Conservation (phyloP, 148 eudicot genomes). For the Arctostaphylos glauca region DNA sequence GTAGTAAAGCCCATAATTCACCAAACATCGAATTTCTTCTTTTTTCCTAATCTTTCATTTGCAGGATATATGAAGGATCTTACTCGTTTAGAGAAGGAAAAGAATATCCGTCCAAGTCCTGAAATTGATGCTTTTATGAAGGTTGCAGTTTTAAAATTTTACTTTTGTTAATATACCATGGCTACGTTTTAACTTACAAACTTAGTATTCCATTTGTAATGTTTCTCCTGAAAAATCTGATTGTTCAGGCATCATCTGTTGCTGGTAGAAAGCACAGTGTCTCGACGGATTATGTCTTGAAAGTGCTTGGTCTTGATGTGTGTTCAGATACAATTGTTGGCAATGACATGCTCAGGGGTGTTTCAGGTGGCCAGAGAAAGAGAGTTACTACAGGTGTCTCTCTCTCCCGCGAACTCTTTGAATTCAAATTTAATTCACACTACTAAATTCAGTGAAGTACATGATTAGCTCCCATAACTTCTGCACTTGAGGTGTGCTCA, state of each 20-base stretch:
- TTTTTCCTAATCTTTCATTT: constrained; percentile 12
- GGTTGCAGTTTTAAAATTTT: constrained; percentile 36
- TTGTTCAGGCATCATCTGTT: constrained; percentile 65
- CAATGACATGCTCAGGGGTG: constrained; percentile 77
- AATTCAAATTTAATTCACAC: neutral
- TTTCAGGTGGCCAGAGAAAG: constrained; percentile 94
- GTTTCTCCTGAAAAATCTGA: constrained; percentile 3
- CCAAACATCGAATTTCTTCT: neutral
- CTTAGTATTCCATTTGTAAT: neutral
- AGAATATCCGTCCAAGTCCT: constrained; percentile 65
- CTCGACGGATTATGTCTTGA: constrained; percentile 70
- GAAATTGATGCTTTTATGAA: constrained; percentile 95
- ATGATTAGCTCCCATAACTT: neutral
- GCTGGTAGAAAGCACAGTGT: constrained; percentile 65
- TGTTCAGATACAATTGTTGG: constrained; percentile 87
- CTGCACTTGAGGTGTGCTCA: neutral
- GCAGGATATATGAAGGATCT: constrained; percentile 61
- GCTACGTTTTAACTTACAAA: neutral
- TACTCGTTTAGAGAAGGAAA: constrained; percentile 56
- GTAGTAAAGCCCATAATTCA: neutral
- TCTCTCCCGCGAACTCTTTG: constrained; percentile 9
- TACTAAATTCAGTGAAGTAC: neutral
- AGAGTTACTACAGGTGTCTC: constrained; percentile 86
- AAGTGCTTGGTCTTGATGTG: constrained; percentile 80
- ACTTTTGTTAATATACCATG: neutral